These are phyloP conservation scores for Yamadazyma spencermartinsiae DNA, from an alignment of 1,139 yeast species.

Conservation along the genomic window DNA sequence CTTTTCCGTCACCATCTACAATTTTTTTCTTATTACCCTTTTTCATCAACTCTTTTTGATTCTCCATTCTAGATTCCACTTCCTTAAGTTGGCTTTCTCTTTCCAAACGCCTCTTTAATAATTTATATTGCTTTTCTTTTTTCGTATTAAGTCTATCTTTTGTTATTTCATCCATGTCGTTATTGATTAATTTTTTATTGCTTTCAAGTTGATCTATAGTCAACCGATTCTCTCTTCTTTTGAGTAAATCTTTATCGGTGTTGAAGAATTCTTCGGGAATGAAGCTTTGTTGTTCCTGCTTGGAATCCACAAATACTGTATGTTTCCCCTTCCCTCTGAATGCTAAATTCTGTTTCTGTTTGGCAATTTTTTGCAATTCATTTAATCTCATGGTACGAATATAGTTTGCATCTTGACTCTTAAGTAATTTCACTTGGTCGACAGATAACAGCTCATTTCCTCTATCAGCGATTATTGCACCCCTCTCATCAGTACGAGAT, in stretches of 20 bases:
- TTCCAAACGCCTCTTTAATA: conserved; percentile 59
- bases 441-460: conserved; percentile 62
- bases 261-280: conserved; percentile 65
- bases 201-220: conserved; percentile 59
- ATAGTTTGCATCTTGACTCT: conserved; percentile 88
- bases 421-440: conserved; percentile 78
- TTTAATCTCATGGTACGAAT: conserved; percentile 72
- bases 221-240: conserved; percentile 72
- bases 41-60: conserved; percentile 85
- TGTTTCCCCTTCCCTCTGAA: conserved; percentile 69
- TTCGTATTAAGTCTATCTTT: conserved; percentile 51
- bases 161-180: conserved; percentile 29
- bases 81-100: conserved; percentile 65
- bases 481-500: conserved; percentile 63
- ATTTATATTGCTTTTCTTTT: conserved; percentile 57
- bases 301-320: conserved; percentile 78
- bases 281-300: conserved; percentile 55
- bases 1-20: conserved; percentile 61
- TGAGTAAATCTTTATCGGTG: conserved; percentile 64
- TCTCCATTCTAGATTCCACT: conserved; percentile 71
- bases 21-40: conserved; percentile 84
- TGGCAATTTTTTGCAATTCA: conserved; percentile 66
- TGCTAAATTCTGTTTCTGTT: conserved; percentile 53
- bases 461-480: conserved; percentile 66
- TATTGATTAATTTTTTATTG: conserved; percentile 28